Percentiles rank a stretch among this genome's conserved stretches.
Evolutionary conservation across 257 asterid species (phyloP).

Genomic region (Plectranthus barbatus): DNA sequence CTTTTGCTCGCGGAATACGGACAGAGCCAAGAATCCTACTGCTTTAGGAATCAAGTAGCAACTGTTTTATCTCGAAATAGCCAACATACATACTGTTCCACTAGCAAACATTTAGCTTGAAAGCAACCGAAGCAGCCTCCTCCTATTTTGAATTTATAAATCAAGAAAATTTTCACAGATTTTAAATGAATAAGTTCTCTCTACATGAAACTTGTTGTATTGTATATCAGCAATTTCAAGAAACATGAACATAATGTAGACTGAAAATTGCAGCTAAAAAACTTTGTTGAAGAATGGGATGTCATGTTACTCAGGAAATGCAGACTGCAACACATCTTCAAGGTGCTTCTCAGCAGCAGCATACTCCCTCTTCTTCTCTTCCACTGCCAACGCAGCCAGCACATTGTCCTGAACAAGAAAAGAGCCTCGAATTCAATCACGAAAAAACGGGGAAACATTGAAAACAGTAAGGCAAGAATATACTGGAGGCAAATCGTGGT

Average conservation of each 20-base stretch:
- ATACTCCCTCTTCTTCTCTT: slow-evolving; percentile 84
- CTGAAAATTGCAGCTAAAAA: too few species aligned
- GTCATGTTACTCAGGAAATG: slow-evolving; percentile 17
- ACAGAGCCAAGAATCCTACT: slow-evolving; percentile 4
- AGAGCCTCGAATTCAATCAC: neutral
- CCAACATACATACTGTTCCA: too few species aligned
- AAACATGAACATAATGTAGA: neutral
- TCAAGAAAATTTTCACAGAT: too few species aligned
- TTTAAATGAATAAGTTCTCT: too few species aligned
- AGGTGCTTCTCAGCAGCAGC: slow-evolving; percentile 95
- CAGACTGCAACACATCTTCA: slow-evolving; percentile 94
- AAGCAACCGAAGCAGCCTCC: too few species aligned
- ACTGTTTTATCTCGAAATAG: too few species aligned
- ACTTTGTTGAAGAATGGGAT: too few species aligned
- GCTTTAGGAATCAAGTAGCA: neutral
- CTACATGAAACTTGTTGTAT: neutral
- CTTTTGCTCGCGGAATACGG: slow-evolving; percentile 27
- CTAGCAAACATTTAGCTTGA: too few species aligned
- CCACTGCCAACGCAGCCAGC: slow-evolving; percentile 83
- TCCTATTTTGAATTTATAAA: too few species aligned
- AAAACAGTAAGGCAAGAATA: neutral
- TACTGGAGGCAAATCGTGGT: slow-evolving; percentile 98
- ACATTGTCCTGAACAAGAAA: slow-evolving; percentile 65
- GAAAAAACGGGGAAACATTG: neutral
- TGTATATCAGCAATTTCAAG: neutral